Base-by-base conservation (phyloP, 2,329 filamentous ascomycete genomes). In the Sporothrix euskadiensis region DNA sequence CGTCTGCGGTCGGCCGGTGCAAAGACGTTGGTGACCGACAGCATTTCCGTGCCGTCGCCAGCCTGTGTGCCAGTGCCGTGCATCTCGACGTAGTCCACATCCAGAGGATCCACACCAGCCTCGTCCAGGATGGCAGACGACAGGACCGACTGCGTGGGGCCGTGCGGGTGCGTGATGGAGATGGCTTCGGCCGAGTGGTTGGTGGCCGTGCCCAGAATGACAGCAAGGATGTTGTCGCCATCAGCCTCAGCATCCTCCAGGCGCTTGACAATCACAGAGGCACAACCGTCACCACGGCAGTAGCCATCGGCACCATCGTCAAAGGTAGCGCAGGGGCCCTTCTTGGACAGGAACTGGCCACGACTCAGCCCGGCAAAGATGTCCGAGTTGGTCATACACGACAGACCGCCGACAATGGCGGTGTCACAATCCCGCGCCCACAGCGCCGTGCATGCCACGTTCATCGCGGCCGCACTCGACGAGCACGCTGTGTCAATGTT, bases 1-100 rank as follows among this genome's bases (percentile, higher is more conserved):
- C 85, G 82, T 76, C 86, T 84, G 22, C 83, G 82, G 35, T 84
- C 79, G 0, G 83, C 82, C 5, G 86, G 85, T 0, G 85, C 85
- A 75, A 85, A 88, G 7, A 85, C 82, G 68, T 84, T 81, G 2
- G 90, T 89, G 68, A 97, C 91, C 0, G 91, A 94, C 0, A 89
- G 85, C 91, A 95, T 94, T 80, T 97, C 94, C 4, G 89, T 91
- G 8, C 89, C 90, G 78, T 97, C 94, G 75, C 92, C 94, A 44
- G 92, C 93, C 80, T 96, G 92, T 0, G 93, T 97, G 44, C 94
- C 94, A 2, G 94, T 97, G 16, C 92, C 94, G 80, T 97, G 93
- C 90, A 96, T 94, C 82, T 97, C 94, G 9, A 97, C 90, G 78
- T 95, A 97, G 81, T 90, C 90, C 68, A 97, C 87, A 75, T 94